Evolutionary conservation across 169 alveolate species (phyloP).

Genomic region (Cryptosporidium sp.): DNA sequence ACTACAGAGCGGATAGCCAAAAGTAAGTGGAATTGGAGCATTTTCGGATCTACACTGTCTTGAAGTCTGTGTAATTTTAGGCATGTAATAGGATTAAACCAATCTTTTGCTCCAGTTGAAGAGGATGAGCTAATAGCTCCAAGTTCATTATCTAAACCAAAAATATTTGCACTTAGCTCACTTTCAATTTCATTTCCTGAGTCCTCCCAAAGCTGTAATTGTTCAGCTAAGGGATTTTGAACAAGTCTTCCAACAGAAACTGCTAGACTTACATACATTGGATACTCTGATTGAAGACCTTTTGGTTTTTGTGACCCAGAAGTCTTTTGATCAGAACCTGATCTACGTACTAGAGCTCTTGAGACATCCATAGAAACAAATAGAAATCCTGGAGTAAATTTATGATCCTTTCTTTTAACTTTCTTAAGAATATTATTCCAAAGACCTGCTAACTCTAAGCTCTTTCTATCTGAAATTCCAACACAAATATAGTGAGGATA

Average conservation of each 20-base stretch:
- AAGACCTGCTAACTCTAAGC: conserved; percentile 32
- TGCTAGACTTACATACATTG: conserved; percentile 78
- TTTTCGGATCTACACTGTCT: conserved; percentile 23
- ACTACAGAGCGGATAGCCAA: conserved; percentile 81
- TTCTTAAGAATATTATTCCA: conserved; percentile 52
- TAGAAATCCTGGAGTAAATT: conserved; percentile 18
- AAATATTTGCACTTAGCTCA: conserved; percentile 1
- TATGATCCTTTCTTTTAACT: conserved; percentile 29
- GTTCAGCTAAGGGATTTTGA: conserved; percentile 86
- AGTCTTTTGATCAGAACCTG: not conserved
- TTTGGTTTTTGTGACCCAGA: conserved; percentile 76
- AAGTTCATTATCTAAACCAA: not conserved
- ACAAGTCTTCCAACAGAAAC: conserved; percentile 85
- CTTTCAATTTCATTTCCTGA: conserved; percentile 70
- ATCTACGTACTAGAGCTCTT: conserved; percentile 41
- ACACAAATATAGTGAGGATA: conserved; percentile 69
- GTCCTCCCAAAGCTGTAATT: conserved; percentile 84
- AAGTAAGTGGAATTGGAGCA: conserved; percentile 51
- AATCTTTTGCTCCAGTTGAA: not conserved
- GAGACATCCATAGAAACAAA: conserved; percentile 72
- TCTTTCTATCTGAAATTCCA: conserved; percentile 48
- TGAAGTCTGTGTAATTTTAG: conserved; percentile 75
- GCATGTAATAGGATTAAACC: conserved; percentile 42
- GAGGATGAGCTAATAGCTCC: not conserved
- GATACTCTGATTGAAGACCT: conserved; percentile 69